These are phyloP conservation scores for Parietichytrium sp. DNA, from an alignment of 108 stramenopile species.

Conservation along the genomic window DNA sequence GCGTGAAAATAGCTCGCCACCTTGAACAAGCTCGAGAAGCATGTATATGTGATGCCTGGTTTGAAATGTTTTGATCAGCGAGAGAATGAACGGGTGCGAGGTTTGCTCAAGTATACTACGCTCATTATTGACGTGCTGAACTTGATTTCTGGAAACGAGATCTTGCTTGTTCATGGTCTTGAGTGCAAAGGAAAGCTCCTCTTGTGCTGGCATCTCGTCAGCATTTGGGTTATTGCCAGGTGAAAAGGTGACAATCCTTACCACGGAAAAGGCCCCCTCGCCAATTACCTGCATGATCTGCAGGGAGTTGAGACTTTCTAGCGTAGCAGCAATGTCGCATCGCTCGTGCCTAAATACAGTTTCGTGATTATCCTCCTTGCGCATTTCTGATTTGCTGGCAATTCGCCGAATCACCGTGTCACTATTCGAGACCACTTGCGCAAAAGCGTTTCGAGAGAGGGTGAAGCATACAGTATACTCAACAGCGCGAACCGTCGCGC, in stretches of 20 bases:
- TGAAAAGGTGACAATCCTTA: not conserved
- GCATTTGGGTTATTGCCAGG: not conserved
- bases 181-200: slow-evolving; percentile 70
- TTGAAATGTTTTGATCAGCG: slow-evolving; percentile 63
- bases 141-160: slow-evolving; percentile 27
- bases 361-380: not conserved
- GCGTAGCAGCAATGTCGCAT: not conserved
- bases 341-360: not conserved
- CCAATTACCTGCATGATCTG: not conserved
- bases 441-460: slow-evolving; percentile 1
- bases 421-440: not conserved
- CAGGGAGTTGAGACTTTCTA: not conserved
- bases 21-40: slow-evolving; percentile 72
- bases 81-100: slow-evolving; percentile 68
- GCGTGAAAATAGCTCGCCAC: slow-evolving; percentile 53
- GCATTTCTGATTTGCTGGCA: not conserved
- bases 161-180: slow-evolving; percentile 77
- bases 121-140: slow-evolving; percentile 64
- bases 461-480: slow-evolving; percentile 16
- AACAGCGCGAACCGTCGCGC: slow-evolving; percentile 58
- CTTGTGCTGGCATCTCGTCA: slow-evolving; percentile 57
- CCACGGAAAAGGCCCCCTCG: slow-evolving; percentile 11
- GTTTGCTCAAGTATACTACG: slow-evolving; percentile 59
- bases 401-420: not conserved
- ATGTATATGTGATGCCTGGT: slow-evolving; percentile 65